Evolutionary conservation across 345 rosid genomes (phyloP).

Genomic region (Leavenworthia alabamica): DNA sequence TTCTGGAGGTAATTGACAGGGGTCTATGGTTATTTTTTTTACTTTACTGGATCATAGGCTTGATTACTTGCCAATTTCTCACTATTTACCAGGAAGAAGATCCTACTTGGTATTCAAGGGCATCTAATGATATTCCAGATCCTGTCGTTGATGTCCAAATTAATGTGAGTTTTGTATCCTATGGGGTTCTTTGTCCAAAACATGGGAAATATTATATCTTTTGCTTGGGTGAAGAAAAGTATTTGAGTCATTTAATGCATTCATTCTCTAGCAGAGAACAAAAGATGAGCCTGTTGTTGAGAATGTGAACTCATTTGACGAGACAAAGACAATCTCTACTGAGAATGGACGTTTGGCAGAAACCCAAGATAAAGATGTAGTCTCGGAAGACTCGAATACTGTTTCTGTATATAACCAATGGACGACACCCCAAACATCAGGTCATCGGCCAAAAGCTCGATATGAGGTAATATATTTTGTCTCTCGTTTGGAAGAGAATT

Average conservation of each 20-base stretch:
- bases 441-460: constrained; percentile 82
- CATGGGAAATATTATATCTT: background rate
- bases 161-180: constrained; percentile 48
- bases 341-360: constrained; percentile 62
- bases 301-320: constrained; percentile 57
- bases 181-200: background rate
- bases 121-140: constrained; percentile 59
- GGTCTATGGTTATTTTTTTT: constrained; percentile 6
- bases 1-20: constrained; percentile 65
- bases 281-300: constrained; percentile 48
- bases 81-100: constrained; percentile 72
- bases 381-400: constrained; percentile 70
- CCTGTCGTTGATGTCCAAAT: constrained; percentile 60
- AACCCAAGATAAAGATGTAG: constrained; percentile 90
- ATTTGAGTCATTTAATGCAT: constrained; percentile 12
- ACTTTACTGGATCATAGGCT: background rate
- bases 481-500: constrained; percentile 15
- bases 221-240: background rate
- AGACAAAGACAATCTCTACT: constrained; percentile 58
- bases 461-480: constrained; percentile 62
- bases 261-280: constrained; percentile 43
- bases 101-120: constrained; percentile 95
- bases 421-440: constrained; percentile 69
- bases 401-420: constrained; percentile 87
- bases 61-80: constrained; percentile 14